These are phyloP conservation scores for Pseudogymnoascus sp. DNA, from an alignment of 2,329 filamentous ascomycete species.

Conservation along the genomic window DNA sequence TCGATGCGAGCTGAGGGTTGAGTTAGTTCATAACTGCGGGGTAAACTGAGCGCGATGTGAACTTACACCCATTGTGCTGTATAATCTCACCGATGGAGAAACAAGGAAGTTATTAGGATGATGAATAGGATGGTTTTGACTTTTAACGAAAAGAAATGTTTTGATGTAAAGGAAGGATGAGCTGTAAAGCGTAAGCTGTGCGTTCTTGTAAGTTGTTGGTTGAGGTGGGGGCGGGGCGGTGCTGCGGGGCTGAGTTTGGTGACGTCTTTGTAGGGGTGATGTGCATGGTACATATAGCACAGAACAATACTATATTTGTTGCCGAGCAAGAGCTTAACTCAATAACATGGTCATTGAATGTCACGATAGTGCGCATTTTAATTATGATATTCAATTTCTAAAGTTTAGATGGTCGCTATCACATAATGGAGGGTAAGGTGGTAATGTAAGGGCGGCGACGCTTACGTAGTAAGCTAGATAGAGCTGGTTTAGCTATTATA, in stretches of 20 bases:
- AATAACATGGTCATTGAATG: neutral
- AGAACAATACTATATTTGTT: neutral
- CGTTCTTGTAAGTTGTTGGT: neutral
- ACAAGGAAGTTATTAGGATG: neutral
- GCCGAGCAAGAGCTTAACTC: neutral
- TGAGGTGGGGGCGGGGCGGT: neutral
- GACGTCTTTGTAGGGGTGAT: neutral
- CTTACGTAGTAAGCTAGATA: neutral
- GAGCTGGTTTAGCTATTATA: too few relatives aligned
- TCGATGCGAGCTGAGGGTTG: constrained; percentile 2
- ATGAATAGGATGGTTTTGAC: neutral
- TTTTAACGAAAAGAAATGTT: neutral
- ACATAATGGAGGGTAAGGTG: neutral
- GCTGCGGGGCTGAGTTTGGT: constrained; percentile 2
- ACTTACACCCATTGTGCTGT: constrained; percentile 3
- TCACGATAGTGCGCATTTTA: too few relatives aligned
- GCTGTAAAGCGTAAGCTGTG: neutral
- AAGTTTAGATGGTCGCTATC: neutral
- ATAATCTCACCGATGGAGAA: neutral
- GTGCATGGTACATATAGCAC: neutral
- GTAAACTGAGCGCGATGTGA: neutral
- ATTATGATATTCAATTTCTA: too few relatives aligned
- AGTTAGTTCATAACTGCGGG: neutral
- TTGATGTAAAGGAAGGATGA: neutral
- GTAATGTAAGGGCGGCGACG: neutral